Base-by-base conservation (phyloP, 1,284 basidiomycete genomes). In the Ustilago lituana region DNA sequence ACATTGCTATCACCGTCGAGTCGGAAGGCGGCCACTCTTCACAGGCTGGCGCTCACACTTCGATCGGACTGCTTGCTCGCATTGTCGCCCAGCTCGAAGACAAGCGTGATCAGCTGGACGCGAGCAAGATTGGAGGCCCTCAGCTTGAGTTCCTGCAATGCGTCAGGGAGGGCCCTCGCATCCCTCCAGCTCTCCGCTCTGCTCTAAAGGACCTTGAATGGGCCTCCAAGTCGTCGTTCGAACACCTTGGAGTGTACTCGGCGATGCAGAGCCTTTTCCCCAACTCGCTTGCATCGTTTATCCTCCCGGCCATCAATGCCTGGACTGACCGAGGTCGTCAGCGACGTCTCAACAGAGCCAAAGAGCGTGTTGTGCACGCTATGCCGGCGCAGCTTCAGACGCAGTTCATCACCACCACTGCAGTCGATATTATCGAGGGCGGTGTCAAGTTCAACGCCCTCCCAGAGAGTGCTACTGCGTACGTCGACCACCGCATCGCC, bases 21-120 rank as follows among this genome's bases (percentile, higher is more conserved):
- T 61, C 88, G 3, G 84, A 85, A 0, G 90, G 89, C n/a, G 89
- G 90, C 0, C 89, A 90, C 77, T 89, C 88, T 4, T 88, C 87
- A 11, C 41, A 39, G 35, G 60, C 65, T 12, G 60, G 60, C 4
- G 56, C 59, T 7, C 66, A 69, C 26, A 69, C 66, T 9, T 63
- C 66, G 14, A 69, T 69, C 44, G 66, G 66, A 3, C 45, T 69
- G 23, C 52, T 69, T 12, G 60, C 66, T n/a, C 60, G 66, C 17
- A 23, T 59, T 37, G 51, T 69, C 3, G 27, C 60, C 3, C 50
- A 59, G 47, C 66, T 69, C 19, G 66, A 69, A 33, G 66, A 69
- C 48, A 55, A 50, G 35, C 60, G 66, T 17, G 66, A 69, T 33
- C 60, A 43, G 1, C 27, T 69, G 29, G 51, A 51, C 31, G 56